Evolutionary conservation across 2,329 filamentous ascomycete species (phyloP).

Genomic region (Pochonia chlamydosporia): DNA sequence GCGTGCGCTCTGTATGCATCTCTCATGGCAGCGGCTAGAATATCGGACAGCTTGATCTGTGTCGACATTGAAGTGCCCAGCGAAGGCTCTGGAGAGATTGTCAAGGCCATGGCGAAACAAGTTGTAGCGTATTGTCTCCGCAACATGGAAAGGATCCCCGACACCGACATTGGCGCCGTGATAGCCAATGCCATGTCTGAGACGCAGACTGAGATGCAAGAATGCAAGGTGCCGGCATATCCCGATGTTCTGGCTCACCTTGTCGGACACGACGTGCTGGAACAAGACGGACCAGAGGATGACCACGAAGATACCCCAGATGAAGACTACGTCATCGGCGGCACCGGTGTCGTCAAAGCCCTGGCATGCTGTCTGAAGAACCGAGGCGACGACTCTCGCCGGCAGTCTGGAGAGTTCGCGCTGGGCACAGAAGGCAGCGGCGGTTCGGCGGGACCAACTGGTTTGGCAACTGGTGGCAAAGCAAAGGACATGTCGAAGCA

Average conservation of each 20-base stretch:
- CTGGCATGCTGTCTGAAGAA: slow-evolving; percentile 86
- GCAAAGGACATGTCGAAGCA: slow-evolving; percentile 93
- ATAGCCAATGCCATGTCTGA: slow-evolving; percentile 38
- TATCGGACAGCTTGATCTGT: slow-evolving; percentile 78
- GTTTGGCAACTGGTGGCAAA: slow-evolving; percentile 45
- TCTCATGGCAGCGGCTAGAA: slow-evolving; percentile 76
- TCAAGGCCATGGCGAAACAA: slow-evolving; percentile 87
- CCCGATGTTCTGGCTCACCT: slow-evolving; percentile 84
- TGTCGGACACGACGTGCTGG: slow-evolving; percentile 61
- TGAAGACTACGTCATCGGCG: slow-evolving; percentile 92
- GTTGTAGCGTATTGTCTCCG: slow-evolving; percentile 91
- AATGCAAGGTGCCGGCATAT: slow-evolving; percentile 35
- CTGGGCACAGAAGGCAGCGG: slow-evolving; percentile 47
- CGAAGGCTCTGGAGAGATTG: slow-evolving; percentile 76
- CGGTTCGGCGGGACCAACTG: slow-evolving; percentile 35
- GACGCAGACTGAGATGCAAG: slow-evolving; percentile 22
- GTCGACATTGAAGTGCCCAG: slow-evolving; percentile 88
- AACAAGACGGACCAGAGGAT: slow-evolving; percentile 47
- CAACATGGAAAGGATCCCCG: slow-evolving; percentile 78
- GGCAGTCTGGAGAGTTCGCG: slow-evolving; percentile 46
- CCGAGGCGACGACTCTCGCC: slow-evolving; percentile 55
- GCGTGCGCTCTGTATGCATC: slow-evolving; percentile 92
- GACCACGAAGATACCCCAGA: slow-evolving; percentile 69
- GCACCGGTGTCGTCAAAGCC: slow-evolving; percentile 91
- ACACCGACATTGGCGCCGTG: slow-evolving; percentile 52